Evolutionary conservation across 345 rosid species (phyloP), one percentile per base, ranked within the genome.

Genomic region (Gossypium mustelinum): DNA sequence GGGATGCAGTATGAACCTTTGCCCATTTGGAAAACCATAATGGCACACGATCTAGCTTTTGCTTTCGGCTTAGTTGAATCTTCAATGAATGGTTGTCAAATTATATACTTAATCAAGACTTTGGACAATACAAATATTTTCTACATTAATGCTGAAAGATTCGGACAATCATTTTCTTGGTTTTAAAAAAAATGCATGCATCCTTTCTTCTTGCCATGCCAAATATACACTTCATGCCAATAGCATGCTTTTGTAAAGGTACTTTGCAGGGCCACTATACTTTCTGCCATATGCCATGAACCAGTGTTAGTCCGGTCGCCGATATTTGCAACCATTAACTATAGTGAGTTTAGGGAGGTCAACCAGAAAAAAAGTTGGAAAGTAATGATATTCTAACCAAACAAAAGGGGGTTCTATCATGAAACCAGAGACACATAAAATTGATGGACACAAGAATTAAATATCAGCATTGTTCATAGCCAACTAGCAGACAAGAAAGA

Each of bases 11-110:
- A 48, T 48, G 52, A 48, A 48, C 52, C 24, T 7, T 41, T 9
- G 18, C 16, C 24, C 24, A 20, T 63, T 9, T 64, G 17, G 20
- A 20, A 22, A 45, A 67, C 11, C 43, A 50, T 14, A 68, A 24
- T 22, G 56, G 72, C 22, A 44, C 71, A 12, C 18, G 13, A 58
- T 50, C 72, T 68, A 25, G 24, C 59, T 68, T 69, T 27, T 69
- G 73, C 73, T 69, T 69, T 69, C 73, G 45, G 73, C 73, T 27
- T 17, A 17, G 45, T 69, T 69, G 27, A 29, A 51, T 51, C 22
- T 8, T 16, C 43, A 14, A 68, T 50, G 25, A 57, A 27, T 51
- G 25, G 59, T 68, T 22, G 17, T 51, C 43, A 50, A 68, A 50
- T 50, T 68, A 25, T 50, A 27, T 25, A 24, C 72, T 68, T 50